Evolutionary conservation across 768 basidiomycete species (phyloP).

Genomic region (Strobilomyces echinocephalus): DNA sequence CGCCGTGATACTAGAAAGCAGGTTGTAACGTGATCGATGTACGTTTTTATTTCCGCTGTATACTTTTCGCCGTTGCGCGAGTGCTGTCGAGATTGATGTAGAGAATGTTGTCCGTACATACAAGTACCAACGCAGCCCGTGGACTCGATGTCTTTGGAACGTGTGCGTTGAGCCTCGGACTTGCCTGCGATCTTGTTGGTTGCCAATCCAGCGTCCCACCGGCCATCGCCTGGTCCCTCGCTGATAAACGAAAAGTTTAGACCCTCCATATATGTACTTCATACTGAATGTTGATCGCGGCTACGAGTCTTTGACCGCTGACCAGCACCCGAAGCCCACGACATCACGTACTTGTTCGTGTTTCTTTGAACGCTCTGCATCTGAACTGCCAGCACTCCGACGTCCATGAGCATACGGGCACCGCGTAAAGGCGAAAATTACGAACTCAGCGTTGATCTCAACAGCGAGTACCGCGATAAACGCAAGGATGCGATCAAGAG

Average conservation of each 20-base stretch:
- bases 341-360: too few relatives aligned
- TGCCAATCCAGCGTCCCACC: too few relatives aligned
- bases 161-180: too few relatives aligned
- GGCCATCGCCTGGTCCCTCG: too few relatives aligned
- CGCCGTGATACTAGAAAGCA: slow-evolving; percentile 47
- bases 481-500: slow-evolving; percentile 98
- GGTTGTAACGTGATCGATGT: slow-evolving; percentile 33
- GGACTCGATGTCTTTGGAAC: too few relatives aligned
- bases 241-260: too few relatives aligned
- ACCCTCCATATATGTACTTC: too few relatives aligned
- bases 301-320: too few relatives aligned
- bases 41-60: neutral
- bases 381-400: neutral
- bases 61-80: neutral
- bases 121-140: neutral
- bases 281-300: too few relatives aligned
- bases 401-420: slow-evolving; percentile 45
- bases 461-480: slow-evolving; percentile 92
- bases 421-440: slow-evolving; percentile 89
- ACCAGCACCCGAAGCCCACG: too few relatives aligned
- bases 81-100: neutral
- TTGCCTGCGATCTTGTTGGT: too few relatives aligned
- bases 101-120: neutral
- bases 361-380: too few relatives aligned
- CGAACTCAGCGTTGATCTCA: slow-evolving; percentile 94